A percentile compares a stretch with the other conserved stretches of the same genome.
phyloP scores from a whole-genome alignment of 441 rosid genomes.

The Syzygium syzygioides region DNA sequence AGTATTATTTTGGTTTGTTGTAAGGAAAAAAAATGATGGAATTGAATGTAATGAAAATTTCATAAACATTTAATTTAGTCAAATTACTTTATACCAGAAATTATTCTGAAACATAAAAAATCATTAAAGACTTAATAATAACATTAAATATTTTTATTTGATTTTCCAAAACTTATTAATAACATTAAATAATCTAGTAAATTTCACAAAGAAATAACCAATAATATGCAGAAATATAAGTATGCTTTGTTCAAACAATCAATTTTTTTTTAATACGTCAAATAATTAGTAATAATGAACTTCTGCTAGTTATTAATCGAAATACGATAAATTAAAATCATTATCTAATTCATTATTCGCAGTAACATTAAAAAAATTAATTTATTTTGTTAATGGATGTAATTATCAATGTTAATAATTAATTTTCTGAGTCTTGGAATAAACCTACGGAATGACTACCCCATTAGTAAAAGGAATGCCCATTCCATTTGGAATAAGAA shows the following conservation, averaged over 20 bases:
- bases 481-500: neutral
- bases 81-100: neutral
- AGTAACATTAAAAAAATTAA: no score
- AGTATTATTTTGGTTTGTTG: neutral
- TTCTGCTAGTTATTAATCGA: neutral
- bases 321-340: neutral
- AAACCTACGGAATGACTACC: no score
- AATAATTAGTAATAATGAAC: neutral
- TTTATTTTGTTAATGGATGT: no score
- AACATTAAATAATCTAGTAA: neutral
- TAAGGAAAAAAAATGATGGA: neutral
- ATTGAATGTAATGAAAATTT: neutral
- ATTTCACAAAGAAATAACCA: neutral
- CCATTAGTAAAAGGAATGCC: no score
- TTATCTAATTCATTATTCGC: no score
- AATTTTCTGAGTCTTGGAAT: no score
- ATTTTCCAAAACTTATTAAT: neutral
- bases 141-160: neutral
- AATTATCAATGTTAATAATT: no score
- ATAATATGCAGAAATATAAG: neutral
- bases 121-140: neutral
- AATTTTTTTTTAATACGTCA: neutral
- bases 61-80: neutral
- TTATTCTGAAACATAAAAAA: neutral
- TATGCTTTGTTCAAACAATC: neutral